Evolutionary conservation across 2,329 filamentous ascomycete genomes (phyloP), one percentile per base, ranked within the genome.

Genomic region (Apiospora rasikravindrae): DNA sequence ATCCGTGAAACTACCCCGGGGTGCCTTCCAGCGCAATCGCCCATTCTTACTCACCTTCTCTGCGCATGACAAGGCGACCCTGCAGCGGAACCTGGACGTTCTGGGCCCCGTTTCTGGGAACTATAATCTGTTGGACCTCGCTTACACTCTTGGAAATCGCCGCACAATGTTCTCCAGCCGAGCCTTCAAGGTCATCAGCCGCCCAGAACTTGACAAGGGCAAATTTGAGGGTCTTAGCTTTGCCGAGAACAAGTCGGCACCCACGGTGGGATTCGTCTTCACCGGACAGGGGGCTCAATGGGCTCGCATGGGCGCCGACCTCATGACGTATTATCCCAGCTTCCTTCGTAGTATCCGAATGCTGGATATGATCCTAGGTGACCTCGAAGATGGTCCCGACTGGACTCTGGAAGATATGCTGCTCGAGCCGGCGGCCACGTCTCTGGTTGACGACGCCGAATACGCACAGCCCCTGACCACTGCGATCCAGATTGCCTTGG

Each of bases 401-500:
- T 77, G 75, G 69, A 72, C 66, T 16, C 57, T 76, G 26, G 61
- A 67, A 37, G 67, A 67, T 10, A 47, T 42, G 11, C 53, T 69
- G 24, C 40, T 69, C 37, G 49, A 67, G 33, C 57, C 26, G 10
- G 57, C 14, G 3, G 22, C 37, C 26, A 33, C 19, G 24, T 70
- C 69, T 8, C 49, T 26, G 24, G 49, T 87, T 0, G 47, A 81
- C 8, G 74, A 78, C 47, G 74, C 77, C 4, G 75, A 78, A n/a
- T 42, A 76, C 45, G 73, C 77, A 22, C 78, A 80, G 70, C 77
- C 80, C 5, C 82, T 85, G 69, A 40, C 26, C 24, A 69, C 86
- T 74, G 85, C 82, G 24, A 75, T 86, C 71, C 83, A 87, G 73
- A 77, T 84, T 45, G 78, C 79, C 49, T 82, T 83, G 70, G 85